Conservation (phyloP, 2,329 filamentous ascomycete genomes). For the Apiospora hydei region DNA sequence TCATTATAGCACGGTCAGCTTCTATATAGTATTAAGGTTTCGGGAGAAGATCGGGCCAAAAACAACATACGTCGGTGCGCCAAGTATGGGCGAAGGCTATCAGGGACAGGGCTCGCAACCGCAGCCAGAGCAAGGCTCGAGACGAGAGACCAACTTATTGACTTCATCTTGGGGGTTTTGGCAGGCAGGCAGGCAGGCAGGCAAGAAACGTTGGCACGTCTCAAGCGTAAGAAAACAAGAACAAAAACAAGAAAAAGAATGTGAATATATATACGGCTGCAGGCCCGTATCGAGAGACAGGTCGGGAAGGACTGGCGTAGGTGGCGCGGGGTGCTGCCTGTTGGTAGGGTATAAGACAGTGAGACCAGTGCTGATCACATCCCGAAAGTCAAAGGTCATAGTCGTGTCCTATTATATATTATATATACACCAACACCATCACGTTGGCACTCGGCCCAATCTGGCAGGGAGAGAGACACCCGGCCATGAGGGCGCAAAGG, state of each 20-base stretch:
- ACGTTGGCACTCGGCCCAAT: not conserved
- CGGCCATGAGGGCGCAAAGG: not conserved
- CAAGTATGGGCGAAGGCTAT: slow-evolving; percentile 32
- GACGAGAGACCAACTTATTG: slow-evolving; percentile 37
- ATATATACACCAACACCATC: not conserved
- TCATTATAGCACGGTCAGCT: not conserved
- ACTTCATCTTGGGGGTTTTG: slow-evolving; percentile 38
- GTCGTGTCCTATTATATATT: slow-evolving; percentile 5
- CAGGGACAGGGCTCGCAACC: slow-evolving; percentile 34
- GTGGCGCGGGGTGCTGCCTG: slow-evolving; percentile 1
- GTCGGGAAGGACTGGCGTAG: not conserved
- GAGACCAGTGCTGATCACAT: slow-evolving; percentile 14
- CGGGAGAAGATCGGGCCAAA: not conserved
- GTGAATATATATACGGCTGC: slow-evolving; percentile 2
- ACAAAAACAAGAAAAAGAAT: not conserved
- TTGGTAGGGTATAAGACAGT: slow-evolving; percentile 8
- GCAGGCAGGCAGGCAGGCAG: not conserved
- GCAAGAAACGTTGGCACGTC: not conserved
- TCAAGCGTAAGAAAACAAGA: not conserved
- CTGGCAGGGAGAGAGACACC: slow-evolving; percentile 3
- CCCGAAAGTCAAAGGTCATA: not conserved
- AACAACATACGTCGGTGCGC: slow-evolving; percentile 44
- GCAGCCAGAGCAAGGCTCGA: slow-evolving; percentile 36
- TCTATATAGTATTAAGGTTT: slow-evolving; percentile 26
- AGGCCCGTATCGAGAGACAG: not conserved